Conservation (phyloP, 2,329 filamentous ascomycete genomes). For the Colletotrichum sp. region DNA sequence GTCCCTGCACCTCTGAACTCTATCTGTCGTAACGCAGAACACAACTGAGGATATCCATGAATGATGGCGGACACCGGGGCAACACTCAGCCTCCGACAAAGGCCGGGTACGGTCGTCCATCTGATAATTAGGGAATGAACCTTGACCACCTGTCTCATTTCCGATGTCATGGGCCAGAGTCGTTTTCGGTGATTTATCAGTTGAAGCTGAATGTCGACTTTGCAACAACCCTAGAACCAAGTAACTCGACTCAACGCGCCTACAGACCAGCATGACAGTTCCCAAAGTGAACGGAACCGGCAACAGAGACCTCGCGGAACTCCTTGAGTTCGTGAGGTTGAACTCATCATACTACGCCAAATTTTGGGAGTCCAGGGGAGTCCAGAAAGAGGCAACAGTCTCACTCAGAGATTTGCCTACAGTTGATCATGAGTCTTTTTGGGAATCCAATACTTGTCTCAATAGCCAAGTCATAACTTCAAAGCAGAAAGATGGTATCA, state of each 20-base stretch:
- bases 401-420: not conserved
- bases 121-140: not conserved
- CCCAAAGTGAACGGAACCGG: not conserved
- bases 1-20: not conserved
- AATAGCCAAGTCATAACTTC: constrained; percentile 9
- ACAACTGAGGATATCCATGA: not conserved
- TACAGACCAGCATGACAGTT: not conserved
- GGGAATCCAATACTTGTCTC: constrained; percentile 11
- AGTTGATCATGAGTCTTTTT: constrained; percentile 7
- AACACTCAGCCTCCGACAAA: not conserved
- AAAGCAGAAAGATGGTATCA: constrained; percentile 10
- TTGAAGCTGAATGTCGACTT: not conserved
- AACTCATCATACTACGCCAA: constrained; percentile 9
- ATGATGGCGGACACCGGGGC: not conserved
- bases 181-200: not conserved
- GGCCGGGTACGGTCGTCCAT: not conserved
- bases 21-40: not conserved
- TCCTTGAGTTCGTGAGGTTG: constrained; percentile 1
- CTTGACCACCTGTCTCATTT: not conserved
- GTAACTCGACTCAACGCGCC: too few species aligned
- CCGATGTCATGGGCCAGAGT: not conserved
- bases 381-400: not conserved
- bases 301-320: not conserved
- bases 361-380: not conserved
- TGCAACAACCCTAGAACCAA: not conserved